Evolutionary conservation across 2,329 filamentous ascomycete species (phyloP), one percentile per base, ranked within the genome.

Genomic region (Exophiala phaeomuriformis): DNA sequence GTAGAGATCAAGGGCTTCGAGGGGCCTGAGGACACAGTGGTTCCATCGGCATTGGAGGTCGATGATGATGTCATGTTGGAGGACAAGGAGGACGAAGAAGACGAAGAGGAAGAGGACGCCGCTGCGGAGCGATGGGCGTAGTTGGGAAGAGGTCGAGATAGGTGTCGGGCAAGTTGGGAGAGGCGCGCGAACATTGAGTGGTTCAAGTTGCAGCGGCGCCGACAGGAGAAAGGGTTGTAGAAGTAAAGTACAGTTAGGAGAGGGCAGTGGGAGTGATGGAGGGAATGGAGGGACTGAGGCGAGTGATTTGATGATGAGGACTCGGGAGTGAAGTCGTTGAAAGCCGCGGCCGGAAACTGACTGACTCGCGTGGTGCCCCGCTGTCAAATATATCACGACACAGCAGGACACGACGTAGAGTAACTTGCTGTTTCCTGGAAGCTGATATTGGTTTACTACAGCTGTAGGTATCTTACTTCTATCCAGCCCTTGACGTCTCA

Each of bases 181-280:
- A 95, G 70, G 62, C 90, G 82, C 58, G 80, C 79, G 71, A 90
- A 85, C 90, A 95, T 95, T 58, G 61, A 66, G 19, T 12, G 52
- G 36, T n/a, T 10, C 3, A 31, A 33, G 12, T 19, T 2, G 49
- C 7, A 40, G 4, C 31, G 35, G 57, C 10, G 30, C 27, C 46
- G 19, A 51, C 12, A 19, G n/a, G 29, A 44, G 36, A 45, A 46
- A 46, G 43, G 35, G 46, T 28, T 47, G 51, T 49, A 30, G 28
- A 45, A 12, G 40, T 37, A 40, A 44, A 10, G 46, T 52, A 40
- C n/a, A n/a, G n/a, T n/a, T n/a, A n/a, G n/a, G n/a, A n/a, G n/a
- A n/a, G 52, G 37, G 29, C 43, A 29, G 7, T 12, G 19, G 5
- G 4, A n/a, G 30, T 29, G 10, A 4, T 29, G 41, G 12, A 28